Percentiles rank a stretch among this genome's conserved stretches.
Conservation (phyloP, 2,329 filamentous ascomycete genomes). For the Xylariales sp. region DNA sequence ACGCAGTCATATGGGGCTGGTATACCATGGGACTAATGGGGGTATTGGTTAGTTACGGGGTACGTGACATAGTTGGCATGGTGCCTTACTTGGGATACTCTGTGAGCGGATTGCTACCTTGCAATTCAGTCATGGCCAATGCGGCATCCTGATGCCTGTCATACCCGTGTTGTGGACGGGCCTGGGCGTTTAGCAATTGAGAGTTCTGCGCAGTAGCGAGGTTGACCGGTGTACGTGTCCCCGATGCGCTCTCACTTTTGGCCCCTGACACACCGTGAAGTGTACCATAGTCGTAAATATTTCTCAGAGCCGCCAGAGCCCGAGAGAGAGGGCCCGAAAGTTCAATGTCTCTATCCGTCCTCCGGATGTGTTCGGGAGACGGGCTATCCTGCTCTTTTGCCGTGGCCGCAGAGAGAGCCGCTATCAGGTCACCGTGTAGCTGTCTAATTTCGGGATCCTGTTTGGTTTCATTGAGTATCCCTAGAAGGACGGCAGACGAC, state of each 20-base stretch:
- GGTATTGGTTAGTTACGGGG: constrained; percentile 19
- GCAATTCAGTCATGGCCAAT: constrained; percentile 73
- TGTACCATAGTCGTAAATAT: constrained; percentile 74
- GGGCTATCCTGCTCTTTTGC: constrained; percentile 68
- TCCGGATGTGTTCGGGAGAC: constrained; percentile 63
- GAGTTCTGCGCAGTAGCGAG: constrained; percentile 55
- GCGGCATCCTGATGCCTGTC: constrained; percentile 72
- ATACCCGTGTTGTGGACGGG: constrained; percentile 47
- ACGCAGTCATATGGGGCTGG: constrained; percentile 51
- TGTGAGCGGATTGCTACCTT: constrained; percentile 63
- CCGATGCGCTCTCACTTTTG: constrained; percentile 62
- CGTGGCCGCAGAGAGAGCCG: constrained; percentile 71
- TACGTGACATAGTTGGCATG: neutral
- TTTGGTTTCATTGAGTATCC: constrained; percentile 72
- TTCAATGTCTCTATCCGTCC: constrained; percentile 70
- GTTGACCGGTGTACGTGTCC: constrained; percentile 59
- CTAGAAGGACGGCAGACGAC: constrained; percentile 72
- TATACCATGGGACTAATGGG: constrained; percentile 42
- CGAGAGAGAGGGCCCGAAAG: constrained; percentile 71
- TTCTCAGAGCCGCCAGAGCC: constrained; percentile 70
- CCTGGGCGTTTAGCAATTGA: constrained; percentile 45
- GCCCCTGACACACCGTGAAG: constrained; percentile 61
- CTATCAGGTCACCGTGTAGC: constrained; percentile 72
- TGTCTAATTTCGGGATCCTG: constrained; percentile 71
- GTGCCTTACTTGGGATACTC: constrained; percentile 57